Evolutionary conservation across 441 rosid species (phyloP), one percentile per base, ranked within the genome.

Genomic region (Manihot esculenta): DNA sequence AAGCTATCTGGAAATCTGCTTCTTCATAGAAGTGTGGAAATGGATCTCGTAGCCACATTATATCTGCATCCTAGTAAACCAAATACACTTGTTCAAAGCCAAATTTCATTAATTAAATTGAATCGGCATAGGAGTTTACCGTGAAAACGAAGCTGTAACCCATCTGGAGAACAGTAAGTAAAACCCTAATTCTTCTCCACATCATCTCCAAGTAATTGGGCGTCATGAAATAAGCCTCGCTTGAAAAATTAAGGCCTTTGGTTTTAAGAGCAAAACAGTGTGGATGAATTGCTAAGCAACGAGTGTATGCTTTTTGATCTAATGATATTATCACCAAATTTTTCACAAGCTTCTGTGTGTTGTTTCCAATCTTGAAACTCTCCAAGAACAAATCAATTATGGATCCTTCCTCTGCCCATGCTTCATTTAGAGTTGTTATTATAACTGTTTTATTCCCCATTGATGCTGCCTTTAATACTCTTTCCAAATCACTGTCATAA

Each of bases 1-100:
- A 94, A 0, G 99, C 95, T 76, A 90, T 90, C 72, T 94, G 97
- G 53, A 94, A 87, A 82, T 94, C 99, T 49, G 71, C 90, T 66
- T 81, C 82, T 18, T 55, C 64, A 65, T 79, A 81, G 67, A 94
- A 86, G 75, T 79, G 83, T 23, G 86, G 88, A 81, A 92, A 92
- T 74, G 99, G 99, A 74, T 94, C 82, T 66, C 85, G 81, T 63
- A 92, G 85, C 97, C 99, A 94, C 95, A 90, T 78, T 71, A 94
- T 76, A 81, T 94, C 99, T 42, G 89, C 89, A 83, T 94, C 99
- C 99, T 92, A 79, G 50, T 23, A 1, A 35, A 47, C 13, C 4
- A 42, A 15, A 33, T 48, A 6, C 3, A n/a, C 17, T 18, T 44
- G 3, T 47, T n/a, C 2, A 30, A 1, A 1, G 4, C 1, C 1